These are phyloP conservation scores for Obelidium mucronatum DNA, from an alignment of 192 early-diverging fungal species.

Conservation along the genomic window DNA sequence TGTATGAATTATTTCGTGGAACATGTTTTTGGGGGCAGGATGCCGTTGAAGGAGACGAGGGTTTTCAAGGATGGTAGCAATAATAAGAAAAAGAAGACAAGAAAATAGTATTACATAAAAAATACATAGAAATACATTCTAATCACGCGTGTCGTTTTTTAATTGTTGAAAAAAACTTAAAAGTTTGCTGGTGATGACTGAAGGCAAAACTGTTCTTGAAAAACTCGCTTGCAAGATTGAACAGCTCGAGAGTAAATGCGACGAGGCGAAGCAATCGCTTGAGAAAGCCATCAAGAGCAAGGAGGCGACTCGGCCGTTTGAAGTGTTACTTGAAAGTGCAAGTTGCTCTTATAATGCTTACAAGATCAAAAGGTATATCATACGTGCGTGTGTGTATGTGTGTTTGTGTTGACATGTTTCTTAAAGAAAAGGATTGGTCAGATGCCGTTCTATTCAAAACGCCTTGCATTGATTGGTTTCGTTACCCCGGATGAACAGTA, in stretches of 20 bases:
- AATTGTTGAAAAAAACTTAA: too few species aligned
- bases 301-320: neutral
- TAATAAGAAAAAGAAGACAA: conserved; percentile 3
- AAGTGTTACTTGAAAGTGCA: neutral
- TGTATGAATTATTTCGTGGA: conserved; percentile 32
- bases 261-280: conserved; percentile 1
- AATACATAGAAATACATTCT: too few species aligned
- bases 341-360: too few species aligned
- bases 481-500: conserved; percentile 8
- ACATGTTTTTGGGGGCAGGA: conserved; percentile 27
- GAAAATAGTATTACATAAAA: neutral
- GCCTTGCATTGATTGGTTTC: neutral
- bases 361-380: neutral
- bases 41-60: conserved; percentile 27
- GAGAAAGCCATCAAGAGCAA: neutral
- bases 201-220: too few species aligned
- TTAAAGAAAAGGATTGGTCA: conserved; percentile 4
- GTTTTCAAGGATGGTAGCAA: conserved; percentile 8
- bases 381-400: neutral
- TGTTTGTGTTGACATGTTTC: neutral
- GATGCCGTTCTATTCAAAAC: conserved; percentile 3
- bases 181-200: too few species aligned
- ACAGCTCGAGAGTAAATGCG: neutral
- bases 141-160: too few species aligned
- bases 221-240: neutral